Percentiles rank a stretch among this genome's conserved stretches.
Evolutionary conservation across 768 basidiomycete species (phyloP).

Genomic region (Ramaria sp.): DNA sequence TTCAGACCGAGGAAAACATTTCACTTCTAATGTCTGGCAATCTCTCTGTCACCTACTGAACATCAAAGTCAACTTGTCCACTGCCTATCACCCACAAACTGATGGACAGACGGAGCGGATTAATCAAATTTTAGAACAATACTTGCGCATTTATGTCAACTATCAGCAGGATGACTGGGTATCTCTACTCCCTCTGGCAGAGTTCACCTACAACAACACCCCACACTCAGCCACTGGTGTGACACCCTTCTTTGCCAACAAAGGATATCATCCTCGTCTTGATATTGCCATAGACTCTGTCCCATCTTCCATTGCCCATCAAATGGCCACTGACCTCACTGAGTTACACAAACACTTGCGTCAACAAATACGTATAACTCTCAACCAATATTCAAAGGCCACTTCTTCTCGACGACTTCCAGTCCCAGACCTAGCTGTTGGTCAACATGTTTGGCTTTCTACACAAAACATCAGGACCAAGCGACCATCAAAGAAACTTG

Average conservation of each 20-base stretch:
- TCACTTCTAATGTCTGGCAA: neutral
- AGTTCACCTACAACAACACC: constrained; percentile 26
- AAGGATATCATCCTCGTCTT: constrained; percentile 16
- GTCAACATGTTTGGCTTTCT: no score
- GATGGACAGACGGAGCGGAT: constrained; percentile 28
- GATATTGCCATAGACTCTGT: neutral
- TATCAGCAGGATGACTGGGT: constrained; percentile 27
- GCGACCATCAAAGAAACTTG: no score
- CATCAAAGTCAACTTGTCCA: neutral
- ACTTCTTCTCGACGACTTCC: no score
- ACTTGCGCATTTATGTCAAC: constrained; percentile 26
- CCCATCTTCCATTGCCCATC: no score
- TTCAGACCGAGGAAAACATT: neutral
- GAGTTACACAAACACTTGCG: no score
- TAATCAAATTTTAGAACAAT: constrained; percentile 31
- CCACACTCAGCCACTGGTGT: constrained; percentile 17
- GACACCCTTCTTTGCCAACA: constrained; percentile 24
- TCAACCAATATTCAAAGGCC: no score
- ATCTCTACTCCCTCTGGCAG: constrained; percentile 20
- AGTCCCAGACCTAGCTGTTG: no score
- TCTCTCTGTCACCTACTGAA: neutral
- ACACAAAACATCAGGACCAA: no score
- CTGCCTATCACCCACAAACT: neutral
- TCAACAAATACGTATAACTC: no score
- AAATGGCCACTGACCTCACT: no score